Evolutionary conservation across 2,329 filamentous ascomycete species (phyloP).

Genomic region (Colletotrichum cuscutae): DNA sequence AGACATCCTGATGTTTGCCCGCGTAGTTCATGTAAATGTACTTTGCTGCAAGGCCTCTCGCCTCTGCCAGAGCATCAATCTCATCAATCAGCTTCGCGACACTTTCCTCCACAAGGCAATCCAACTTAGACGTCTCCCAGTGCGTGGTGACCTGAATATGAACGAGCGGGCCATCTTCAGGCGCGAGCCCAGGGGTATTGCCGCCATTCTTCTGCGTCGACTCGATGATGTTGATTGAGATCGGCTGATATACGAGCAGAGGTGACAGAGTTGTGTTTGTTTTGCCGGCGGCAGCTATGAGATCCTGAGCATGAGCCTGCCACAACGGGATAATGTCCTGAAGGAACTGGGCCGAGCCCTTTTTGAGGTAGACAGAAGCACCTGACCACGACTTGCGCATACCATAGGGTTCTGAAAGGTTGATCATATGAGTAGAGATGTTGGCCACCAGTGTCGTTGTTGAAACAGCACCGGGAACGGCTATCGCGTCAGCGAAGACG

Average conservation of each 20-base stretch:
- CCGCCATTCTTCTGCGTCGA: constrained; percentile 49
- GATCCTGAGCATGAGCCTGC: constrained; percentile 33
- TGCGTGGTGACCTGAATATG: constrained; percentile 43
- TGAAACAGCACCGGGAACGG: constrained; percentile 35
- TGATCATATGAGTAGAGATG: constrained; percentile 38
- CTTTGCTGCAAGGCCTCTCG: constrained; percentile 42
- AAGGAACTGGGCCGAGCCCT: constrained; percentile 36
- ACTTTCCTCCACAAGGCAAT: constrained; percentile 42
- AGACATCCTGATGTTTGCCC: constrained; percentile 47
- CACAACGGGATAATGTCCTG: constrained; percentile 41
- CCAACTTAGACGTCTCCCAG: constrained; percentile 42
- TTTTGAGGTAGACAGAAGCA: not conserved
- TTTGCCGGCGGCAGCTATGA: constrained; percentile 31
- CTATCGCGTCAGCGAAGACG: constrained; percentile 40
- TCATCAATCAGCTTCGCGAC: constrained; percentile 37
- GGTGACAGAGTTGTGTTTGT: constrained; percentile 33
- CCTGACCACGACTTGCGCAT: constrained; percentile 35
- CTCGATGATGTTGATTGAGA: constrained; percentile 46
- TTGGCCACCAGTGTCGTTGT: constrained; percentile 39
- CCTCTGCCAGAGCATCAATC: constrained; percentile 41
- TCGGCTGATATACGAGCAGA: constrained; percentile 49
- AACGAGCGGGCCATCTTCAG: constrained; percentile 45
- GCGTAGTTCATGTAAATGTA: constrained; percentile 51
- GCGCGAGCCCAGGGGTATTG: constrained; percentile 52
- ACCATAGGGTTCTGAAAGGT: constrained; percentile 40